Evolutionary conservation across 177 flowering plant species (phyloP), one percentile per base, ranked within the genome.

Genomic region (Vitis hybrid): DNA sequence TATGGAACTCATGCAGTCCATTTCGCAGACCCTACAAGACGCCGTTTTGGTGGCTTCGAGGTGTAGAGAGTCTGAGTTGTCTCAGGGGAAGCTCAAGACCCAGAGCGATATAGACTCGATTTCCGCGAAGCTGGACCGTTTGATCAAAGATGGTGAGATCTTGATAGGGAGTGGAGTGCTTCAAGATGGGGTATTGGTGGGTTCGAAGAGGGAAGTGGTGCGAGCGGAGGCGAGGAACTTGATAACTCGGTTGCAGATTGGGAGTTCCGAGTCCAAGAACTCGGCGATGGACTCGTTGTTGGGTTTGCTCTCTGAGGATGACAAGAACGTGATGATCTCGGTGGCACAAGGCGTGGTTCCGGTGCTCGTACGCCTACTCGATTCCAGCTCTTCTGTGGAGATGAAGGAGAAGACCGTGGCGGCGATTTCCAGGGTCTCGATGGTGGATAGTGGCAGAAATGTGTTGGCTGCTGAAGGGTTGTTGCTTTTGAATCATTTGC

Each of bases 271-370:
- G 63, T 85, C 97, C 66, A 90, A 83, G 80, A 79, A 56, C 73
- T 62, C 81, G 13, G 90, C 92, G 4, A 80, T 94, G 76, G 97
- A 91, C 65, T 82, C 86, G 22, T 60, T 94, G 26, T 65, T 90
- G 1, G 73, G 72, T 8, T 60, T 94, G 50, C 75, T 94, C 3
- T 74, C 75, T 1, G 93, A 87, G 63, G 95, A 92, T 57, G 98
- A 92, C 26, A 94, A 94, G 86, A 87, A 91, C 68, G 93, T 94
- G 3, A 57, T 87, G 76, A 90, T 91, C 5, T 88, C 97, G 3
- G 97, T 92, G 7, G 93, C 91, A 0, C 97, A 92, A 67, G 99
- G 98, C 1, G 78, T 80, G 7, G 92, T 94, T 15, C 92, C 94
- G 0, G 93, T 90, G n/a, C 79, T 93, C 1, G 92, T 84, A 11